Evolutionary conservation across 371 early-diverging fungal species (phyloP).

Genomic region (Mucor circinelloides): DNA sequence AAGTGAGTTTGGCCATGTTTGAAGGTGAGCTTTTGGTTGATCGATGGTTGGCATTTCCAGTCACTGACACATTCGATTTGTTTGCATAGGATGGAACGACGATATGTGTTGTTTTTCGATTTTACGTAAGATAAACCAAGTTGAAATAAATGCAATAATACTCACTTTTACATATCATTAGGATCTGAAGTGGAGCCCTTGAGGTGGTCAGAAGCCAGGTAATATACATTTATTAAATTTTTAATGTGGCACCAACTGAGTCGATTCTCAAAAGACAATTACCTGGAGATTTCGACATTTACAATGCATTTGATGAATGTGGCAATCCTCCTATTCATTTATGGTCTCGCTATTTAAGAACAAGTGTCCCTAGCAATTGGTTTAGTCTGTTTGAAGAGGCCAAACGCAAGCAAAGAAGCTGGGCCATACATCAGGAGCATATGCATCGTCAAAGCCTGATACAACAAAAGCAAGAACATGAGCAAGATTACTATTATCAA

Average conservation of each 20-base stretch:
- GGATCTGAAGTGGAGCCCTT: slow-evolving; percentile 43
- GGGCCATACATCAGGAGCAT: slow-evolving; percentile 19
- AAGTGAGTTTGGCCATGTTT: slow-evolving; percentile 45
- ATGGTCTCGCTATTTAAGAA: slow-evolving; percentile 39
- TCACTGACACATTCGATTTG: not conserved
- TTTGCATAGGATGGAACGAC: slow-evolving; percentile 45
- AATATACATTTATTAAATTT: not conserved
- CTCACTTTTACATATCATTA: not conserved
- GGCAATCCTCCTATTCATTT: slow-evolving; percentile 52
- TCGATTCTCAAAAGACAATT: slow-evolving; percentile 32
- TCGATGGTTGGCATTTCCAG: not conserved
- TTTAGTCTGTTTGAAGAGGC: slow-evolving; percentile 51
- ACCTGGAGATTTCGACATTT: slow-evolving; percentile 47
- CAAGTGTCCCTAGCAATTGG: slow-evolving; percentile 42
- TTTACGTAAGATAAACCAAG: slow-evolving; percentile 29
- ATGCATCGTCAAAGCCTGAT: not conserved
- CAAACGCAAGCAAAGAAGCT: slow-evolving; percentile 39
- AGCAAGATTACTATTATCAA: slow-evolving; percentile 11
- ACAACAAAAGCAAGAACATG: not conserved
- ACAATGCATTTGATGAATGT: slow-evolving; percentile 47
- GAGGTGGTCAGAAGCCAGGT: slow-evolving; percentile 53
- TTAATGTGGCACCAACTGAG: not conserved
- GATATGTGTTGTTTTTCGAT: slow-evolving; percentile 54
- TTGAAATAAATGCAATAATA: not conserved
- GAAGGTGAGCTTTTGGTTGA: slow-evolving; percentile 31